Conservation (phyloP, 768 basidiomycete genomes). For the Holtermanniella nyarrowii region DNA sequence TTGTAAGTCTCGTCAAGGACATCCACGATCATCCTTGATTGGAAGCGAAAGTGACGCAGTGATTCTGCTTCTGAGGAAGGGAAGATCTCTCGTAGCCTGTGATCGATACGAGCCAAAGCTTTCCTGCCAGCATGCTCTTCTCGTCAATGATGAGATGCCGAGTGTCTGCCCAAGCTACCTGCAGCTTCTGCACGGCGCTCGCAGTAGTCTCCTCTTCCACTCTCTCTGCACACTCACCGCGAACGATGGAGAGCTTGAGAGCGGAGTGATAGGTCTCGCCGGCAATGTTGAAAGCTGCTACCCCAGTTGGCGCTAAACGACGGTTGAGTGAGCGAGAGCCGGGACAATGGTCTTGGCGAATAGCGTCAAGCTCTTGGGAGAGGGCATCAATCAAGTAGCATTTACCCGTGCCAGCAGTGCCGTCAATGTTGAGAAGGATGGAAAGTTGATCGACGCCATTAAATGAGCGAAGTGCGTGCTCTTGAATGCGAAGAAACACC, state of each 20-base stretch:
- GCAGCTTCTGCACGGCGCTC: not conserved
- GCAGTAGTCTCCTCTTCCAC: not conserved
- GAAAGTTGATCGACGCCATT: not conserved
- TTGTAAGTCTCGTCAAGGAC: too few relatives aligned
- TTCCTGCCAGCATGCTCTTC: not conserved
- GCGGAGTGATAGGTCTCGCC: conserved; percentile 4
- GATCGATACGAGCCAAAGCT: too few relatives aligned
- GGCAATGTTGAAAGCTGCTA: conserved; percentile 4
- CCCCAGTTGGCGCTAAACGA: conserved; percentile 2
- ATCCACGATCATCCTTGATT: too few relatives aligned
- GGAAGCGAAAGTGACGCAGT: too few relatives aligned
- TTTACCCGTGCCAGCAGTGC: conserved; percentile 7
- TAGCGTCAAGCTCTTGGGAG: not conserved
- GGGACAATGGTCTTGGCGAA: not conserved
- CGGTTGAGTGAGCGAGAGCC: not conserved
- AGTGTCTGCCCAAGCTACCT: not conserved
- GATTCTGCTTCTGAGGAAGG: too few relatives aligned
- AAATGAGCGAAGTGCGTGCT: not conserved
- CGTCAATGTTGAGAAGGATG: conserved; percentile 4
- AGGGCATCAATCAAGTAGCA: conserved; percentile 3
- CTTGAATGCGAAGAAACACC: not conserved
- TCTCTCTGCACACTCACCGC: too few relatives aligned
- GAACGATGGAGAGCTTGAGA: not conserved
- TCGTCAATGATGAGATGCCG: conserved; percentile 7
- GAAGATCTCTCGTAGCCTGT: too few relatives aligned